Evolutionary conservation across 208 protist species (phyloP).

Genomic region (Eutreptiella sp.): DNA sequence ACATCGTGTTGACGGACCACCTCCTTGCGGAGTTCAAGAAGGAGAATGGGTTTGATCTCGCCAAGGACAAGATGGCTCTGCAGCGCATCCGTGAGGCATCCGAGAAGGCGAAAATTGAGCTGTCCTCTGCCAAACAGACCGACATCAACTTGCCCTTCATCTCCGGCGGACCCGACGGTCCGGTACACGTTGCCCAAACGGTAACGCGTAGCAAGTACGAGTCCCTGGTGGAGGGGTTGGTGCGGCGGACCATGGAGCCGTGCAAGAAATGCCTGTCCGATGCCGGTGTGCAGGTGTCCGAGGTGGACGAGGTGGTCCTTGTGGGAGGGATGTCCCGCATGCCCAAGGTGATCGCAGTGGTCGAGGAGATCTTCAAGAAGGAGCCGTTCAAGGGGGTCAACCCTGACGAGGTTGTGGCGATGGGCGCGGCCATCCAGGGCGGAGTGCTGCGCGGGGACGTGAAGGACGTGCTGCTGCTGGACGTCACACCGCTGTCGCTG

Average conservation of each 20-base stretch:
- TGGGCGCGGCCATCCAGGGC: constrained; percentile 89
- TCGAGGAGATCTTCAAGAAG: constrained; percentile 63
- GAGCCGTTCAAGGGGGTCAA: constrained; percentile 81
- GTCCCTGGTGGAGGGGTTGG: constrained; percentile 59
- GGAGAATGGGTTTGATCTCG: constrained; percentile 79
- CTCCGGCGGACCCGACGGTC: constrained; percentile 64
- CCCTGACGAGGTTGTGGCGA: constrained; percentile 91
- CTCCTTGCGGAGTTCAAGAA: constrained; percentile 90
- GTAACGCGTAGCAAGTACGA: constrained; percentile 88
- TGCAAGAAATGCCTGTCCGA: constrained; percentile 65
- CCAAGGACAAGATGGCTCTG: constrained; percentile 84
- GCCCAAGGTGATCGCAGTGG: constrained; percentile 58
- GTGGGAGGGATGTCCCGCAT: constrained; percentile 87
- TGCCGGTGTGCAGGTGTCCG: constrained; percentile 41
- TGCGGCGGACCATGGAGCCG: constrained; percentile 73
- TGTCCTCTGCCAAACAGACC: constrained; percentile 79
- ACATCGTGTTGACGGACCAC: constrained; percentile 73
- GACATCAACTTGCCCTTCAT: constrained; percentile 94
- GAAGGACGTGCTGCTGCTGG: constrained; percentile 90
- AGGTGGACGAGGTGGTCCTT: constrained; percentile 84
- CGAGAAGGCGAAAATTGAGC: constrained; percentile 94
- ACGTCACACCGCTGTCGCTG: constrained; percentile 97
- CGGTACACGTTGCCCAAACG: constrained; percentile 76
- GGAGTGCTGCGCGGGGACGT: constrained; percentile 67
- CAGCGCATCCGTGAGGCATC: constrained; percentile 91